Conservation (phyloP, 768 basidiomycete species). For the Leccinum sublutescens region DNA sequence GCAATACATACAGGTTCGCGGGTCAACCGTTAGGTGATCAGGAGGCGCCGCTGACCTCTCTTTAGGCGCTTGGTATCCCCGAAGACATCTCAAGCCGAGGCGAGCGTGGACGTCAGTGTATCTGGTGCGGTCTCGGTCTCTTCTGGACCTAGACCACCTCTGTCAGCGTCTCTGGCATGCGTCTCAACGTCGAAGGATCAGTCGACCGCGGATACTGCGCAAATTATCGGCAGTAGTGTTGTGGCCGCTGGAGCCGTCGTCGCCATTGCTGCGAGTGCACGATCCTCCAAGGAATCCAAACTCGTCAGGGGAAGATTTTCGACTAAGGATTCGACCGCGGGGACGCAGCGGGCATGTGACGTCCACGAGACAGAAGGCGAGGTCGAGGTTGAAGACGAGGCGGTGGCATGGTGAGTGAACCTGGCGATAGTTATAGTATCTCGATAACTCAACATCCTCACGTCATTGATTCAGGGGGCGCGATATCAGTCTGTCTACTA, state of each 20-base stretch:
- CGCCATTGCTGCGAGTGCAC: neutral
- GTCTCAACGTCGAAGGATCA: neutral
- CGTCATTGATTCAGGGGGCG: neutral
- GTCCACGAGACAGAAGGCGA: neutral
- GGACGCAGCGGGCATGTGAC: neutral
- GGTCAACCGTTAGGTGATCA: neutral
- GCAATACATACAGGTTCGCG: constrained; percentile 6
- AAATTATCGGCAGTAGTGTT: neutral
- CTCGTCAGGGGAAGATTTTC: neutral
- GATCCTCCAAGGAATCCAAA: neutral
- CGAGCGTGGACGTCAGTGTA: neutral
- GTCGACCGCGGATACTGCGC: neutral
- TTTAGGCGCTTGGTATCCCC: neutral
- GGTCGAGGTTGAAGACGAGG: neutral
- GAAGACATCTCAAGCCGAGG: neutral
- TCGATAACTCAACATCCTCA: neutral
- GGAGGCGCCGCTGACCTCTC: neutral
- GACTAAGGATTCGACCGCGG: neutral
- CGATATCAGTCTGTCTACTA: neutral
- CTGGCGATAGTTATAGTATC: neutral
- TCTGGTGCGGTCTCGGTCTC: neutral
- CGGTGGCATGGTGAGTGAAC: constrained; percentile 5
- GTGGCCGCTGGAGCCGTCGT: neutral
- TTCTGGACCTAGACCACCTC: neutral
- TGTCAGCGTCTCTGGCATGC: neutral